Evolutionary conservation across 345 rosid genomes (phyloP), one percentile per base, ranked within the genome.

Genomic region (Leavenworthia alabamica): DNA sequence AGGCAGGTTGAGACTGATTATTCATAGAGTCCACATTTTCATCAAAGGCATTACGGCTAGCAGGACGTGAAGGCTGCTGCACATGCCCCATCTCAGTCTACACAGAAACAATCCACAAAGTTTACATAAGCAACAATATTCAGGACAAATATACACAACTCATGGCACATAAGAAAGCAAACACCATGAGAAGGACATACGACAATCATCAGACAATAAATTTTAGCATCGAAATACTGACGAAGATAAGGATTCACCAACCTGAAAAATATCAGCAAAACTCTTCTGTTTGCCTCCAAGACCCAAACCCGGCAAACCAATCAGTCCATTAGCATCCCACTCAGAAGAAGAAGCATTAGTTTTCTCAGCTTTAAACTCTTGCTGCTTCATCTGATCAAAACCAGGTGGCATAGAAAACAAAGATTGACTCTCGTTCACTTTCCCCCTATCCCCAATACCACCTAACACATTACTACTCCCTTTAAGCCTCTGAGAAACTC

Each of bases 271-370:
- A 74, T 91, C 98, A 3, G 86, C 82, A 53, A 86, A 80, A 70
- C 89, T 91, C 79, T 78, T 88, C 66, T 88, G 86, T 76, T 81
- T 82, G 47, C 79, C 76, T 7, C 96, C n/a, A n/a, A n/a, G 73
- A 11, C 81, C 88, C 39, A 81, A 61, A 10, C 84, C 84, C 0
- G 82, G 81, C 72, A 89, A 80, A 32, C 96, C 98, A 62, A 86
- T 88, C 67, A 88, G 72, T 20, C 95, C 96, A 78, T 88, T 86
- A 45, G 83, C 92, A 60, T 85, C 95, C 98, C 98, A 91, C 51
- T 91, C 85, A 7, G 71, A 81, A 8, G 79, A 68, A 12, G 78
- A 67, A 44, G 75, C 75, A 24, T 0, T 24, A 1, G 36, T 4
- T 67, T 57, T 69, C 78, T 47, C 79, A 67, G 6, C 19, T 71